Evolutionary conservation across 305 asterid species (phyloP), one percentile per base, ranked within the genome.

Genomic region (Solanum hybrid): DNA sequence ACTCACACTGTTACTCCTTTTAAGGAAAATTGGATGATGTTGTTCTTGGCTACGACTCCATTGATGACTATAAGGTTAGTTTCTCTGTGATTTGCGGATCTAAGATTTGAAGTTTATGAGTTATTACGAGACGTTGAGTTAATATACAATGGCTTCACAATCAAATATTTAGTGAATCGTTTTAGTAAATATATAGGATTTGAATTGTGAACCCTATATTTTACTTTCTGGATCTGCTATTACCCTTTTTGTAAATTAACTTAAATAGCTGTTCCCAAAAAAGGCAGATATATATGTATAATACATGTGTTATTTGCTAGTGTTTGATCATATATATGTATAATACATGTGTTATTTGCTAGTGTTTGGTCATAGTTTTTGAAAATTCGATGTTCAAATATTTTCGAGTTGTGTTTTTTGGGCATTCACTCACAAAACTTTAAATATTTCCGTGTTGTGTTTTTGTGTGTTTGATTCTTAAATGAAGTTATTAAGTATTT

Each of bases 1-100:
- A 40, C n/a, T 42, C 69, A 51, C 27, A 84, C 32, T 81, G 15
- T 36, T 31, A 5, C 35, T 85, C 3, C 6, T 85, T 31, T 79
- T 27, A 94, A 96, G 99, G 98, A 40, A 95, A 96, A 88, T 82
- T 95, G 60, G 98, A 94, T 78, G 99, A 97, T 89, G 86, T 97
- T 75, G 94, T 95, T 92, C 98, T 97, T 60, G 99, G 97, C 66
- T 97, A 17, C 90, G 87, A 88, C 24, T 90, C 98, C 38, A 19
- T 95, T 2, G 94, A 95, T 81, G 95, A 56, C 7, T 97, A 97
- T 93, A 95, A 95, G 98, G 99, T 94, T 22, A 73, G 94, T 32
- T 19, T 19, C 26, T 51, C 17, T 51, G 13, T 6, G 2, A 29
- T 29, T 0, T 31, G 6, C 56, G 13, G 86, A 38, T 79, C 27